Percentiles rank a stretch among this genome's conserved stretches.
phyloP scores from a whole-genome alignment of 2,329 filamentous ascomycete species.

The Aspergillus pseudoterreus region DNA sequence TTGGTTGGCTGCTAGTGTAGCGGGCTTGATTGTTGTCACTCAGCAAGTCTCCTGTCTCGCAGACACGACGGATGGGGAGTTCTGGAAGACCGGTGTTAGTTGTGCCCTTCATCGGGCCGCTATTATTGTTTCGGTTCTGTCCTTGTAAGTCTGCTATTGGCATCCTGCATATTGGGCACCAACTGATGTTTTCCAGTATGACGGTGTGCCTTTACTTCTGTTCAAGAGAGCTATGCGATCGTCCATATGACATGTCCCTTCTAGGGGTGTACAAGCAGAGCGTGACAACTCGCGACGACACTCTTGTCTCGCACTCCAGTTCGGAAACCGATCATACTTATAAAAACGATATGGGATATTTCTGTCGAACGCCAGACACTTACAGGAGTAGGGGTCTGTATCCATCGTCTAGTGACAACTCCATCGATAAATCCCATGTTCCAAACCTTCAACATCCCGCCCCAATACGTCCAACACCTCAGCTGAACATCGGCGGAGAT shows the following conservation, averaged over 20 bases:
- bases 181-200: slow-evolving; percentile 19
- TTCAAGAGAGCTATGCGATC: slow-evolving; percentile 34
- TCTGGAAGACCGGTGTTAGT: slow-evolving; percentile 35
- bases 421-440: slow-evolving; percentile 24
- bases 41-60: slow-evolving; percentile 33
- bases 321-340: slow-evolving; percentile 35
- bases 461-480: slow-evolving; percentile 25
- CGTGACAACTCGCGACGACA: slow-evolving; percentile 20
- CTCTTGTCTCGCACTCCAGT: slow-evolving; percentile 31
- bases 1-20: slow-evolving; percentile 37
- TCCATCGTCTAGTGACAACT: slow-evolving; percentile 16
- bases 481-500: slow-evolving; percentile 28
- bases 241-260: slow-evolving; percentile 36
- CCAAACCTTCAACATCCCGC: slow-evolving; percentile 31
- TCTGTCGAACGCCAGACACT: slow-evolving; percentile 33
- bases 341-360: slow-evolving; percentile 35
- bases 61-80: slow-evolving; percentile 19
- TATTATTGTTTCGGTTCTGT: slow-evolving; percentile 31
- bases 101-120: slow-evolving; percentile 34
- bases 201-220: slow-evolving; percentile 37
- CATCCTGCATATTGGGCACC: not conserved
- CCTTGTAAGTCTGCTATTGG: slow-evolving; percentile 27
- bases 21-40: slow-evolving; percentile 34
- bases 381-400: slow-evolving; percentile 22
- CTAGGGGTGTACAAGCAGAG: slow-evolving; percentile 31